phyloP scores from a whole-genome alignment of 495 filamentous ascomycete genomes.

The Rhizodiscina lignyota region DNA sequence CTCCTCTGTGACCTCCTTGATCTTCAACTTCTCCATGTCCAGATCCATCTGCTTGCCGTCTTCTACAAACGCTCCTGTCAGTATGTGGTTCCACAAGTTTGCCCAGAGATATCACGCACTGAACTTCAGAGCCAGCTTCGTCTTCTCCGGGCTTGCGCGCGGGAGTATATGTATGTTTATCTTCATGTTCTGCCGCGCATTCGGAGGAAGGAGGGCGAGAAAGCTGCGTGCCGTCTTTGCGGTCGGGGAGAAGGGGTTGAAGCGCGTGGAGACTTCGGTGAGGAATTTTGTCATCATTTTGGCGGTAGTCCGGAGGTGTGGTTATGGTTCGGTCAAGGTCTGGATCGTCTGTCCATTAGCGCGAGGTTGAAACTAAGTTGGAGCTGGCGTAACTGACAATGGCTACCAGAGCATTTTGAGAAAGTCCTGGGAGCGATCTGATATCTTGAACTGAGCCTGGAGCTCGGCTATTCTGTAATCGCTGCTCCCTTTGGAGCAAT shows the following conservation, averaged over 20 bases:
- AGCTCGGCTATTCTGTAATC: too few relatives aligned
- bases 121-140: slow-evolving; percentile 59
- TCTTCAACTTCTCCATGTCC: slow-evolving; percentile 57
- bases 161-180: slow-evolving; percentile 68
- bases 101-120: slow-evolving; percentile 36
- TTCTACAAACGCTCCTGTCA: slow-evolving; percentile 31
- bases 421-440: too few relatives aligned
- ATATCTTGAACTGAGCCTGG: too few relatives aligned
- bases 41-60: slow-evolving; percentile 65
- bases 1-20: slow-evolving; percentile 77
- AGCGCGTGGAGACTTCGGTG: slow-evolving; percentile 62
- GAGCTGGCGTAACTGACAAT: too few relatives aligned
- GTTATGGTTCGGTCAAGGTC: too few relatives aligned
- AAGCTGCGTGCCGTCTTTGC: slow-evolving; percentile 72
- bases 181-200: slow-evolving; percentile 53
- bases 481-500: too few relatives aligned
- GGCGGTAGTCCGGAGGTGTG: slow-evolving; percentile 3
- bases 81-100: background rate
- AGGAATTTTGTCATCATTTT: slow-evolving; percentile 82
- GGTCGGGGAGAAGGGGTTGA: slow-evolving; percentile 76
- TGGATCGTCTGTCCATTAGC: too few relatives aligned
- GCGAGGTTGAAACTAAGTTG: too few relatives aligned
- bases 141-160: slow-evolving; percentile 36
- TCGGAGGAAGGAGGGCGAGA: slow-evolving; percentile 70
- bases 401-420: too few relatives aligned